Percentiles rank a stretch among this genome's conserved stretches.
These are phyloP conservation scores for Trichophaea hybrida DNA, from an alignment of 2,329 filamentous ascomycete genomes.

Conservation along the genomic window DNA sequence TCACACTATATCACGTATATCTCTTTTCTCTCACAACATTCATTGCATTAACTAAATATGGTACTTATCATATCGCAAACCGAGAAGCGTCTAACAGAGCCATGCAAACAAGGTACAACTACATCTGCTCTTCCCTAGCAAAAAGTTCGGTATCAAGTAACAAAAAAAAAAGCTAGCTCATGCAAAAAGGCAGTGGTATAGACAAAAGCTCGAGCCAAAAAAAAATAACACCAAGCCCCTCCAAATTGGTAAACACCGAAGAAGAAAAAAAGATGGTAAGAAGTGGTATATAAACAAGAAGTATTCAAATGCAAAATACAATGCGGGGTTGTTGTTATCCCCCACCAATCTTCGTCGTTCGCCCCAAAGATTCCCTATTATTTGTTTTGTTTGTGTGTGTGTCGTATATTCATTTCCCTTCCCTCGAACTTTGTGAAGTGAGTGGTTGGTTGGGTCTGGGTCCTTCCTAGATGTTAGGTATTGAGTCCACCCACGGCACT, in stretches of 20 bases:
- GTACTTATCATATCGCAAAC: too few relatives aligned
- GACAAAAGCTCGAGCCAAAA: neutral
- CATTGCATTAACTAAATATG: too few relatives aligned
- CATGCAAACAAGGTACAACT: too few relatives aligned
- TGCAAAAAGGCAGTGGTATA: constrained; percentile 6
- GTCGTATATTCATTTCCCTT: neutral
- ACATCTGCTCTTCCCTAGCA: neutral
- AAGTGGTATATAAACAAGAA: constrained; percentile 8
- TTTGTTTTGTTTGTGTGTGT: neutral
- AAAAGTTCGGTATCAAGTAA: constrained; percentile 3
- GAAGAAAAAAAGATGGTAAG: constrained; percentile 9
- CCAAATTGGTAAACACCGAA: constrained; percentile 6
- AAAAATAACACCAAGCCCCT: neutral
- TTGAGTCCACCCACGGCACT: too few relatives aligned
- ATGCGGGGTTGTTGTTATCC: neutral
- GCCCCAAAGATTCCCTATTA: neutral
- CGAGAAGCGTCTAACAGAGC: too few relatives aligned
- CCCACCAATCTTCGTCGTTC: neutral
- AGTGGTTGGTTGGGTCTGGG: too few relatives aligned
- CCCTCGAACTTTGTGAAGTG: neutral
- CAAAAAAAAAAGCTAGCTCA: neutral
- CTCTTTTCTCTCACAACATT: too few relatives aligned
- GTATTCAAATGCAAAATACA: neutral
- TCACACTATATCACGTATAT: too few relatives aligned
- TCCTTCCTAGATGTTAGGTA: neutral